phyloP scores from a whole-genome alignment of 2,329 filamentous ascomycete species.

The Cladorrhinum sp. region DNA sequence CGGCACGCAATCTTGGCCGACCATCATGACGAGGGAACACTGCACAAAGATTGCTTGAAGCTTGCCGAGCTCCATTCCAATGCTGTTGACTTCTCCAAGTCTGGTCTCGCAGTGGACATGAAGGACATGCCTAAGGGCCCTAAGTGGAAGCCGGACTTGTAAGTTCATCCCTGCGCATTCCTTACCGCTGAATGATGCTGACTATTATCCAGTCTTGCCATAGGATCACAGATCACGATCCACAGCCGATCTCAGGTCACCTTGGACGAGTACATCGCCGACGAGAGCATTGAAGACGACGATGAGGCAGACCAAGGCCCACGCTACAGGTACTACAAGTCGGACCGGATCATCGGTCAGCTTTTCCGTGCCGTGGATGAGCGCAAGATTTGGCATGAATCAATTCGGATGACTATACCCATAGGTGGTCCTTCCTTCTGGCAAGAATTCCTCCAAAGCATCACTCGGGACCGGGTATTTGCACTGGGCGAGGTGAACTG shows the following conservation, averaged over 20 bases:
- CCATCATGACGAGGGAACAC: conserved; percentile 48
- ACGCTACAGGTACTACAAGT: conserved; percentile 59
- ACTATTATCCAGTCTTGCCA: conserved; percentile 39
- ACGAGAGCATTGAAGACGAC: conserved; percentile 38
- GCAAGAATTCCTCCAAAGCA: conserved; percentile 38
- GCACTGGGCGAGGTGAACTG: conserved; percentile 35
- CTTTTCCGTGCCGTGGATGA: conserved; percentile 75
- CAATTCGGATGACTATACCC: conserved; percentile 38
- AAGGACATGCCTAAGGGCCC: conserved; percentile 40
- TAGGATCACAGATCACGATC: conserved; percentile 43
- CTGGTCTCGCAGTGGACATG: conserved; percentile 58
- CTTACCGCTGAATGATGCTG: neutral
- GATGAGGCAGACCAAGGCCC: conserved; percentile 45
- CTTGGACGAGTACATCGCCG: conserved; percentile 33
- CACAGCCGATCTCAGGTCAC: conserved; percentile 44
- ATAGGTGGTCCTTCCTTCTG: conserved; percentile 40
- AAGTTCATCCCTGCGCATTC: conserved; percentile 28
- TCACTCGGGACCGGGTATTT: conserved; percentile 29
- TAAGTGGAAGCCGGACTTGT: conserved; percentile 54
- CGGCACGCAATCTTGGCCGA: conserved; percentile 65
- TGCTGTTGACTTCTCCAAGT: conserved; percentile 75
- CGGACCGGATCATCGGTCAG: conserved; percentile 64
- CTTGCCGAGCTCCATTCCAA: conserved; percentile 66
- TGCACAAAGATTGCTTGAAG: conserved; percentile 46
- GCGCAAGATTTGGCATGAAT: conserved; percentile 56